These are phyloP conservation scores for Zoysia matrella DNA, from an alignment of 202 grass and related monocot species.

Conservation along the genomic window DNA sequence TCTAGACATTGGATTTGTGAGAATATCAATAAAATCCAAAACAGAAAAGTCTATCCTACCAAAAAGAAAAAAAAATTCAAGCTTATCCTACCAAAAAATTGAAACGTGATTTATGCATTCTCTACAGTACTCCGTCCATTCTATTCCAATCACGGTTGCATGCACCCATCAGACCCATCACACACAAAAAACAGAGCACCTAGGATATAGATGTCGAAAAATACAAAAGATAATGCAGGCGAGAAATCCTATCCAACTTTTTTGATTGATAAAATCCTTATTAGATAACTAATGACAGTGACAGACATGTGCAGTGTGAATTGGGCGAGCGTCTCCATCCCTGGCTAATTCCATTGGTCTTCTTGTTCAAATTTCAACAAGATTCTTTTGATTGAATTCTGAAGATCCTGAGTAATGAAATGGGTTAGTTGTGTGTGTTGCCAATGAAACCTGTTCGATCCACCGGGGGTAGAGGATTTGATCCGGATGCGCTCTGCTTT, in stretches of 20 bases:
- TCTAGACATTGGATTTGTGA: too few species aligned
- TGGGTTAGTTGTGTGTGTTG: background rate
- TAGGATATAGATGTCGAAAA: background rate
- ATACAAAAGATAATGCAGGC: background rate
- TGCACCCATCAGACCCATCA: background rate
- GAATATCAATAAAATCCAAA: too few species aligned
- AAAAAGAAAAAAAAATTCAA: too few species aligned
- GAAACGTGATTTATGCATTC: background rate
- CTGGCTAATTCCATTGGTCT: background rate
- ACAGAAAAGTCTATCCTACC: too few species aligned
- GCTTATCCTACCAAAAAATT: too few species aligned
- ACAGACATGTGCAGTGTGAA: conserved; percentile 52
- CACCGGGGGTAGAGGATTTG: too few species aligned
- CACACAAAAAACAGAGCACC: background rate
- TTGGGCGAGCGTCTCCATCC: conserved; percentile 13
- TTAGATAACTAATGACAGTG: conserved; percentile 29
- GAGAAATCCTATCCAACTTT: background rate
- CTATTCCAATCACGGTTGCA: background rate
- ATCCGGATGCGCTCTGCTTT: too few species aligned
- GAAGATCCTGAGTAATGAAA: too few species aligned
- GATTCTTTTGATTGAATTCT: too few species aligned
- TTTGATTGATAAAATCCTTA: conserved; percentile 23
- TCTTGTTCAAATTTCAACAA: background rate
- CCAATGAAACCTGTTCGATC: background rate
- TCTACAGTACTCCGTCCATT: background rate